Evolutionary conservation across 768 basidiomycete species (phyloP).

Genomic region (Leccinellum rugosiceps): DNA sequence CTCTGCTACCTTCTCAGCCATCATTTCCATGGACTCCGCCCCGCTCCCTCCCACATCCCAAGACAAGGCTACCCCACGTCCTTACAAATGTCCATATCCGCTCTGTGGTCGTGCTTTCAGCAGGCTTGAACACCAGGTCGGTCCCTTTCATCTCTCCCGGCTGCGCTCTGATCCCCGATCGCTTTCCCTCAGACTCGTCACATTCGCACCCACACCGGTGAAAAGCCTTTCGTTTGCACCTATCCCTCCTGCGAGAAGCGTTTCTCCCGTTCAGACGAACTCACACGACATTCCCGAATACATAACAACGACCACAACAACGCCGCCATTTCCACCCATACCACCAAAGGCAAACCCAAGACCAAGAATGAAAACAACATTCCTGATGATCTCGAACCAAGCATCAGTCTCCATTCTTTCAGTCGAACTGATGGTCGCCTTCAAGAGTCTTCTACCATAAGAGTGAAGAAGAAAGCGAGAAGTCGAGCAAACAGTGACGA

Average conservation of each 20-base stretch:
- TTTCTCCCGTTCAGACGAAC: conserved; percentile 97
- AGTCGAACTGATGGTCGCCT: conserved; percentile 14
- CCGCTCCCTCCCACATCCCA: conserved; percentile 10
- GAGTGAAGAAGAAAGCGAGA: conserved; percentile 73
- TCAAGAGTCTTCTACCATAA: conserved; percentile 28
- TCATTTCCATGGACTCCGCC: conserved; percentile 24
- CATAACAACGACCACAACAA: conserved; percentile 62
- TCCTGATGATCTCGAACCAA: conserved; percentile 26
- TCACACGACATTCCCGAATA: conserved; percentile 93
- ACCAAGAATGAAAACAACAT: conserved; percentile 23
- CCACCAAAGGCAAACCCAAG: conserved; percentile 29
- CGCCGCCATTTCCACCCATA: conserved; percentile 16
- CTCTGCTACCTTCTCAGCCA: conserved; percentile 10
- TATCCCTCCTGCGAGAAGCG: conserved; percentile 96
- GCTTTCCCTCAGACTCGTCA: conserved; percentile 74
- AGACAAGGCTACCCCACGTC: conserved; percentile 54
- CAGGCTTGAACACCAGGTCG: conserved; percentile 91
- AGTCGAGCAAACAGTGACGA: conserved; percentile 80
- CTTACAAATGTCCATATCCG: conserved; percentile 94
- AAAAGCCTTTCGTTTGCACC: conserved; percentile 93
- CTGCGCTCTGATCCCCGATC: conserved; percentile 19
- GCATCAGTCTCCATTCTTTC: conserved; percentile 28
- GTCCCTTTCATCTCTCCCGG: conserved; percentile 19
- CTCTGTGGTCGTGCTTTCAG: conserved; percentile 95
- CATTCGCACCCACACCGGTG: conserved; percentile 97